Conservation (phyloP, 1,139 yeast species). For the Arxiozyma bovina region DNA sequence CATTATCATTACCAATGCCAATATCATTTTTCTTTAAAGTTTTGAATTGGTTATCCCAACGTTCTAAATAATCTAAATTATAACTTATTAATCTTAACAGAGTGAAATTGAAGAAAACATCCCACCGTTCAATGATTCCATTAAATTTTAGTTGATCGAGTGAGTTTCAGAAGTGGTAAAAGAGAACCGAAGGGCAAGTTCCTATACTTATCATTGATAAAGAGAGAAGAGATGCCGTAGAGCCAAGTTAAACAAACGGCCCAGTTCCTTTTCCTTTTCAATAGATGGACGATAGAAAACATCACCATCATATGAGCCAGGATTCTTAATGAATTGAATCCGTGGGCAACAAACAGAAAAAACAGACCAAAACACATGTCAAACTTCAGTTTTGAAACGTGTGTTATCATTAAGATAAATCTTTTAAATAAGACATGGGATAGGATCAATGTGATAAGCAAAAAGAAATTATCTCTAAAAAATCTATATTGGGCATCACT, state of each 20-base stretch:
- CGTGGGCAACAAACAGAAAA: constrained; percentile 72
- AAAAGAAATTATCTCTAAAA: constrained; percentile 69
- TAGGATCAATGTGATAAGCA: constrained; percentile 46
- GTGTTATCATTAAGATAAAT: constrained; percentile 17
- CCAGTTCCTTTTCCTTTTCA: constrained; percentile 22
- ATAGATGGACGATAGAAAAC: constrained; percentile 44
- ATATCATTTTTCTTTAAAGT: background rate
- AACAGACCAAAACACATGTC: constrained; percentile 65
- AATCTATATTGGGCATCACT: constrained; percentile 85
- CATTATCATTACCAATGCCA: constrained; percentile 10
- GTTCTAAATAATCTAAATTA: constrained; percentile 64
- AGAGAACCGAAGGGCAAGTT: constrained; percentile 43
- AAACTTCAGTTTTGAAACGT: constrained; percentile 41
- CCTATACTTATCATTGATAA: constrained; percentile 64
- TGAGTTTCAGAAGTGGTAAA: constrained; percentile 33
- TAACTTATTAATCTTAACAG: constrained; percentile 75
- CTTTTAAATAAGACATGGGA: constrained; percentile 47
- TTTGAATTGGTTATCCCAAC: constrained; percentile 27
- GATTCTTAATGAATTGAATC: constrained; percentile 59
- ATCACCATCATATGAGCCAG: constrained; percentile 47
- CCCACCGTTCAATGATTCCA: constrained; percentile 89
- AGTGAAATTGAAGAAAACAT: constrained; percentile 87
- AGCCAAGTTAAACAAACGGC: constrained; percentile 53
- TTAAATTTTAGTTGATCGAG: constrained; percentile 42
- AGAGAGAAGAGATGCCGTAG: constrained; percentile 67